Evolutionary conservation across 116 monocot genomes (phyloP), one percentile per base, ranked within the genome.

Genomic region (Iris pallida): DNA sequence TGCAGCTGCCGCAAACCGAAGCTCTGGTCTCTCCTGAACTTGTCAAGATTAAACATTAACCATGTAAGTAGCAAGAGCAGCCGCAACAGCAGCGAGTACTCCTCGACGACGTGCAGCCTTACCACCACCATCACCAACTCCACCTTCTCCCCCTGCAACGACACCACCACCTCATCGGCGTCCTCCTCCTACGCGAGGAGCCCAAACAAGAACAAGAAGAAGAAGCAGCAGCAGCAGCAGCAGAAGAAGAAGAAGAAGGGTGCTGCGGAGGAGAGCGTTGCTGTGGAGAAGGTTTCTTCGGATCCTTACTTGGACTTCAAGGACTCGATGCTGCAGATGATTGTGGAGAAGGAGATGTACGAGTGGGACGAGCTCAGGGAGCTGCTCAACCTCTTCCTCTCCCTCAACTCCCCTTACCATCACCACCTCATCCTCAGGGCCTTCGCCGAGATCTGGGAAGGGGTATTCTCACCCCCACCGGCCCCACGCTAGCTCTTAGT

Each of bases 261-360:
- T 4, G 57, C 11, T 16, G 42, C 19, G 42, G 18, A 47, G 10
- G 57, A 59, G 60, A 66, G 74, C 59, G 74, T 74, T 47, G 66
- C 66, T 10, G 74, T 66, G 16, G 74, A 49, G 52, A 74, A 67
- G 67, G 74, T 66, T 58, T 51, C 59, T 5, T 55, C 56, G 58
- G 65, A 74, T 7, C 74, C 74, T 4, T 67, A 60, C 65, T 6
- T 52, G 4, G 74, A 74, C 16, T 74, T 74, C 45, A 46, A 51
- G 13, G 67, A 67, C 1, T 74, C 74, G 8, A 67, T 74, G 67
- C 8, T 74, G 66, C 58, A 52, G 74, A 74, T 74, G 74, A 74
- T 74, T 0, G 74, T 74, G 52, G 59, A 74, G 67, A 57, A 74
- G 42, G 74, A 74, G 66, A 12, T 74, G 8, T 74, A 67, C 58